These are phyloP conservation scores for Chlamydomonas urium DNA, from an alignment of 139 green algal species.

Conservation along the genomic window DNA sequence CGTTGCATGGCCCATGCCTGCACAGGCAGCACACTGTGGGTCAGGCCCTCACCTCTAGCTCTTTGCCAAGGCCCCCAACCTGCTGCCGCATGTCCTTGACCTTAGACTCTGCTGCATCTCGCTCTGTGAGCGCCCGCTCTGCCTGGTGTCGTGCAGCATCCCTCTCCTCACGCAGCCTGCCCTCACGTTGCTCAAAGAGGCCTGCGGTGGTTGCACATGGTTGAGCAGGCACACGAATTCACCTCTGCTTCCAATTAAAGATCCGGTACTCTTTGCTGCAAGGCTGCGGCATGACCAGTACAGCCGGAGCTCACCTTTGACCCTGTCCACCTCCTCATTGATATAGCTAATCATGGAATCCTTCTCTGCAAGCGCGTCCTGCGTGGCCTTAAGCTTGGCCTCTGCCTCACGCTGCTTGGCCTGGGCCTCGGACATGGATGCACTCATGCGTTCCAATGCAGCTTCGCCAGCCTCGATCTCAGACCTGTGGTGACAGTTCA, in stretches of 20 bases:
- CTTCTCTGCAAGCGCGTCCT: slow-evolving; percentile 39
- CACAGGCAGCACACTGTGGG: background rate
- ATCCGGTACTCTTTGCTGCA: background rate
- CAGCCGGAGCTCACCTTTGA: slow-evolving; percentile 36
- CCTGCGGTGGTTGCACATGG: slow-evolving; percentile 6
- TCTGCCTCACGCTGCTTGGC: slow-evolving; percentile 21
- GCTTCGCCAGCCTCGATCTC: slow-evolving; percentile 37
- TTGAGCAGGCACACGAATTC: background rate
- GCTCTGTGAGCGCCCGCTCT: background rate
- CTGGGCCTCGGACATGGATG: background rate
- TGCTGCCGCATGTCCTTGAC: background rate
- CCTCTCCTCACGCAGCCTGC: slow-evolving; percentile 38
- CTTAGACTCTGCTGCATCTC: background rate
- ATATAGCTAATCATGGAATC: slow-evolving; percentile 57
- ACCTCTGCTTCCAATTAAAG: background rate
- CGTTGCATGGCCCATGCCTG: background rate
- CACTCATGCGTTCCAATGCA: slow-evolving; percentile 20
- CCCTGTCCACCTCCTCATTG: slow-evolving; percentile 58
- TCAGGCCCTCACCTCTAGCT: background rate
- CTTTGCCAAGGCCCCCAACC: background rate
- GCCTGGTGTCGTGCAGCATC: slow-evolving; percentile 29
- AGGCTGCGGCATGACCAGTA: background rate
- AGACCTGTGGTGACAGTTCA: no score
- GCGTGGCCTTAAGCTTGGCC: background rate
- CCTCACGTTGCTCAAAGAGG: slow-evolving; percentile 52